Evolutionary conservation across 306 rosid genomes (phyloP).

Genomic region (Biancaea sappan): DNA sequence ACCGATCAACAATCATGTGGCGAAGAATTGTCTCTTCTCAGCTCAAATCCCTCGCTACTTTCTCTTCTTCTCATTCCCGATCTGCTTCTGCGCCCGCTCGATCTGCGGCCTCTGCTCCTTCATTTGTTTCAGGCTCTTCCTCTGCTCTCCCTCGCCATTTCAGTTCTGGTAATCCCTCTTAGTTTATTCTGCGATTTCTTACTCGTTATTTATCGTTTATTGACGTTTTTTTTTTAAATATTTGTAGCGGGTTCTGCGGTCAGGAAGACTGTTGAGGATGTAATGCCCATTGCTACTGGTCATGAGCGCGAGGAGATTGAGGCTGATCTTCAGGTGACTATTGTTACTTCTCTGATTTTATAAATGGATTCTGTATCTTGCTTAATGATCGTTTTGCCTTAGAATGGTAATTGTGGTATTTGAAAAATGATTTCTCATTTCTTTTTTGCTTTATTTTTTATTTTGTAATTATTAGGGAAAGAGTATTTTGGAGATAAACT

Average conservation of each 20-base stretch:
- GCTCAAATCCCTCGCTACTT: constrained; percentile 58
- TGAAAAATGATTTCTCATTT: constrained; percentile 25
- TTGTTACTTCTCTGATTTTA: not conserved
- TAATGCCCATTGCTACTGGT: constrained; percentile 93
- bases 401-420: not conserved
- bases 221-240: not conserved
- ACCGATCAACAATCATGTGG: constrained; percentile 56
- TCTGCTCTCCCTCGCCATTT: constrained; percentile 30
- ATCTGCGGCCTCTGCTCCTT: constrained; percentile 37
- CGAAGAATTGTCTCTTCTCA: constrained; percentile 74
- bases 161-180: constrained; percentile 54
- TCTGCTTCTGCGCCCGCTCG: constrained; percentile 43
- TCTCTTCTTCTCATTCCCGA: constrained; percentile 42
- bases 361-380: not conserved
- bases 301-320: constrained; percentile 94
- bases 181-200: not conserved
- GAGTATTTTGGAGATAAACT: constrained; percentile 59
- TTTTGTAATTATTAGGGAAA: constrained; percentile 78
- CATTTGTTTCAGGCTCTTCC: constrained; percentile 31
- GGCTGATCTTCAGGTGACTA: constrained; percentile 70
- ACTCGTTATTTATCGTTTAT: not conserved
- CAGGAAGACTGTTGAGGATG: constrained; percentile 78
- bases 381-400: not conserved
- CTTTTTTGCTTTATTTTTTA: constrained; percentile 4
- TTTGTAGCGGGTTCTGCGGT: constrained; percentile 36